Conservation (phyloP, 352 stramenopile species). For the Phytophthora pluvialis region DNA sequence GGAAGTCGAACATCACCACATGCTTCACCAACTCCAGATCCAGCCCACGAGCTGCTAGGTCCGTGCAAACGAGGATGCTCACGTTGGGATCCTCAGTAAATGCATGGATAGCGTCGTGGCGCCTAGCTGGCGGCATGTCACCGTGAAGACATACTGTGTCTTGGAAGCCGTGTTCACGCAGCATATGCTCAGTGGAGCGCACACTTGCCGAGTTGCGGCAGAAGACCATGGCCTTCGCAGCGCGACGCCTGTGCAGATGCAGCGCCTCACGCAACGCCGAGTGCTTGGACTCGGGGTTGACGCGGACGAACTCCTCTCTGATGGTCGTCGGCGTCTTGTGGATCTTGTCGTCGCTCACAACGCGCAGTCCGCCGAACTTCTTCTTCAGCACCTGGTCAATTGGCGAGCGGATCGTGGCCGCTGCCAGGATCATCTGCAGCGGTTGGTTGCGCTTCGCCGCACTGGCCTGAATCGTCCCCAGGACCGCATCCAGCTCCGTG, state of each 20-base stretch:
- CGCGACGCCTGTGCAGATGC: conserved; percentile 41
- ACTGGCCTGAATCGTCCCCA: conserved; percentile 69
- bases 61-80: conserved; percentile 92
- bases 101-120: conserved; percentile 60
- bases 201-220: conserved; percentile 78
- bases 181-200: conserved; percentile 83
- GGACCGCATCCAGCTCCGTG: conserved; percentile 72
- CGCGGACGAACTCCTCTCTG: conserved; percentile 72
- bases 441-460: conserved; percentile 58
- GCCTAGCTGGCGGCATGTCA: conserved; percentile 67
- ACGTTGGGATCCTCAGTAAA: conserved; percentile 54
- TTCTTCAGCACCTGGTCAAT: conserved; percentile 80
- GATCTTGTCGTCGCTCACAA: conserved; percentile 72
- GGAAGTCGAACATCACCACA: conserved; percentile 95
- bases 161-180: conserved; percentile 74
- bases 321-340: conserved; percentile 72
- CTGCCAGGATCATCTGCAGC: conserved; percentile 76
- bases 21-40: conserved; percentile 91
- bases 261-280: conserved; percentile 69
- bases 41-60: conserved; percentile 92
- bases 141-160: conserved; percentile 72
- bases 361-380: conserved; percentile 61
- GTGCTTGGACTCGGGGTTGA: conserved; percentile 70
- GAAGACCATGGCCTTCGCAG: conserved; percentile 78
- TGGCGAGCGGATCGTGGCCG: conserved; percentile 70